Base-by-base conservation (phyloP, 768 basidiomycete genomes). In the Xanthoconium stramineum region DNA sequence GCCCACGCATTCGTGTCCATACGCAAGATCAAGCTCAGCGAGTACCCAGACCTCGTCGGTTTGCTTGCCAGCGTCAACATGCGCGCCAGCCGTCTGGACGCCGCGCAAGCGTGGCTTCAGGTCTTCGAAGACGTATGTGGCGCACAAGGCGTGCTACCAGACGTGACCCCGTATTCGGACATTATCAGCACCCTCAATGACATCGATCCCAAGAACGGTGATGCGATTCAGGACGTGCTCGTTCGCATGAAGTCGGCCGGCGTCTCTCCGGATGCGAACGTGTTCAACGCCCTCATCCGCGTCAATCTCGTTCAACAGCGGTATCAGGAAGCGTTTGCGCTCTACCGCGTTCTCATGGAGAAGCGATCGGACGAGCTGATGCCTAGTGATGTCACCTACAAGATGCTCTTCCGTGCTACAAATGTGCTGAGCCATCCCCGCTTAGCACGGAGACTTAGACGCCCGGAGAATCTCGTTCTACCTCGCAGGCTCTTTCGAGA, bases 201-300 rank as follows among this genome's bases (percentile, higher is more conserved):
- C 9, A 66, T 69, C 9, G 62, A 65, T 17, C 64, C 69, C 17
- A 60, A 59, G 19, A 73, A 78, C 39, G 52, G 56, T 3, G 61
- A 46, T 5, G 70, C 72, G 1, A 63, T 77, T 43, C 60, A 74
- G 50, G 68, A 62, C 14, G 67, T 80, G 0, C 66, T 84, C 47
- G 59, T 67, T 6, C 66, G 71, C 44, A 79, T 81, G 75, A 61
- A 65, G 47, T 63, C 69, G 19, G 69, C 74, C 2, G 72, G 72
- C 5, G 68, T 79, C 13, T 40, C 64, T 3, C 75, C 76, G 1
- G 72, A 79, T 50, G 68, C 74, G 10, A 61, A 62, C 38, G 59
- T 83, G n/a, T 76, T 83, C 69, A 83, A 84, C 53, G 57, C 75
- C 9, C 74, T 85, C 57, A 75, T 84, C 14, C 68, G 74, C 7